Conservation (phyloP, 2,329 filamentous ascomycete genomes). For the Pseudocercospora vitis region DNA sequence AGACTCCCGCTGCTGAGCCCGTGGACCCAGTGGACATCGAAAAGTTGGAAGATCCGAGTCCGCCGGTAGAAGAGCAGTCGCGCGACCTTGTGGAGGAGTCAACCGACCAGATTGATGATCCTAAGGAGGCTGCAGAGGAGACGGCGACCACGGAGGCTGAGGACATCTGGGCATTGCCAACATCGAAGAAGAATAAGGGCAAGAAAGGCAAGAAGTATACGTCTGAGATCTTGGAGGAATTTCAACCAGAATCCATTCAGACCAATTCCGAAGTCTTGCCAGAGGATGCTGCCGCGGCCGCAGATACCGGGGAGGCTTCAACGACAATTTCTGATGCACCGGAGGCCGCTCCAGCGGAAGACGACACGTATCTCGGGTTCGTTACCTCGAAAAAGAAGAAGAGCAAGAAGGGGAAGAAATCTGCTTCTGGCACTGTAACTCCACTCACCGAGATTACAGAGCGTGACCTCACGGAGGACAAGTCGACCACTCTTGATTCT, state of each 20-base stretch:
- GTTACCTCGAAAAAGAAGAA: constrained; percentile 21
- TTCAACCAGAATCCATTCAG: background rate
- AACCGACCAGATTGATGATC: background rate
- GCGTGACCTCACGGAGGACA: background rate
- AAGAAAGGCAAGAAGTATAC: constrained; percentile 45
- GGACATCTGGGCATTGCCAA: constrained; percentile 3
- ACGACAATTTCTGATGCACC: background rate
- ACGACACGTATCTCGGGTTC: constrained; percentile 10
- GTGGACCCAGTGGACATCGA: no score
- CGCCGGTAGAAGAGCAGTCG: background rate
- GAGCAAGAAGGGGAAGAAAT: constrained; percentile 35
- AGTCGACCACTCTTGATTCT: background rate
- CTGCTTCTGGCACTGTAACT: constrained; percentile 7
- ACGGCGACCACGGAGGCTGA: background rate
- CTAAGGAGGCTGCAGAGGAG: background rate
- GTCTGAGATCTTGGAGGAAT: constrained; percentile 29
- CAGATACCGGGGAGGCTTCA: background rate
- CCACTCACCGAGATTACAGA: constrained; percentile 26
- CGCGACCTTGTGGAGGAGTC: background rate
- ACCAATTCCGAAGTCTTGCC: background rate
- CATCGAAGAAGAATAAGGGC: constrained; percentile 34
- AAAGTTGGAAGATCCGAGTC: background rate
- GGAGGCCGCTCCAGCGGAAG: background rate
- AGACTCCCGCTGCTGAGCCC: background rate
- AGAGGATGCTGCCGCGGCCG: background rate